These are phyloP conservation scores for Neophaeococcomyces aloes DNA, from an alignment of 2,329 filamentous ascomycete species.

Conservation along the genomic window DNA sequence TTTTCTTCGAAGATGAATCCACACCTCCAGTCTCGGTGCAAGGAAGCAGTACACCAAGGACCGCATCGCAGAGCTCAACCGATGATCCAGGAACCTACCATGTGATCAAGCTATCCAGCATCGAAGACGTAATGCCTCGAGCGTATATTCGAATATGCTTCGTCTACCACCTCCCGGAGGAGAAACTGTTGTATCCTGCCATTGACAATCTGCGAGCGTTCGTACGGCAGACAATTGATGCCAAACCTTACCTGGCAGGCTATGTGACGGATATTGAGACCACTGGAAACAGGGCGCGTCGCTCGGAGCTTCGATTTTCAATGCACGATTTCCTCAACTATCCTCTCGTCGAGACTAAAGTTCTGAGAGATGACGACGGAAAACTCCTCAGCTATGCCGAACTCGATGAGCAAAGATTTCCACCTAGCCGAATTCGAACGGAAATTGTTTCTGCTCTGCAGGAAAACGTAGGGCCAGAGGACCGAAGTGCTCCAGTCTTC, in stretches of 20 bases:
- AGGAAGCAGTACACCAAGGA: slow-evolving; percentile 1
- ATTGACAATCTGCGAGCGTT: slow-evolving; percentile 13
- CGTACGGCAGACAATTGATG: slow-evolving; percentile 15
- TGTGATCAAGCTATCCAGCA: slow-evolving; percentile 17
- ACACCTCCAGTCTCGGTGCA: not conserved
- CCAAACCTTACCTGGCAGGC: slow-evolving; percentile 21
- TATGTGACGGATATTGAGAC: slow-evolving; percentile 16
- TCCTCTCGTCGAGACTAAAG: slow-evolving; percentile 14
- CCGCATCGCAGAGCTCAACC: slow-evolving; percentile 2
- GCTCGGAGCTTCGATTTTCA: slow-evolving; percentile 19
- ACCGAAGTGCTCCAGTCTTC: slow-evolving; percentile 16
- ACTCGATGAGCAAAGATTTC: slow-evolving; percentile 14
- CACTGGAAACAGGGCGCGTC: slow-evolving; percentile 10
- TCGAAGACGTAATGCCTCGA: slow-evolving; percentile 22
- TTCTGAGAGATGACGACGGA: slow-evolving; percentile 13
- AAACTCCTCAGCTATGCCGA: slow-evolving; percentile 17
- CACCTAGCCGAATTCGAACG: slow-evolving; percentile 18
- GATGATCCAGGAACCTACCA: slow-evolving; percentile 9
- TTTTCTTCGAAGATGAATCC: slow-evolving; percentile 2
- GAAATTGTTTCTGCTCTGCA: slow-evolving; percentile 18
- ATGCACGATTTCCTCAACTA: slow-evolving; percentile 17
- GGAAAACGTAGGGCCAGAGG: slow-evolving; percentile 15
- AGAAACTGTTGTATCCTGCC: slow-evolving; percentile 7
- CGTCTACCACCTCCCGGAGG: slow-evolving; percentile 14
- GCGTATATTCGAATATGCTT: slow-evolving; percentile 22